Evolutionary conservation across 2,329 filamentous ascomycete genomes (phyloP).

Genomic region (Ascocoryne sarcoides): DNA sequence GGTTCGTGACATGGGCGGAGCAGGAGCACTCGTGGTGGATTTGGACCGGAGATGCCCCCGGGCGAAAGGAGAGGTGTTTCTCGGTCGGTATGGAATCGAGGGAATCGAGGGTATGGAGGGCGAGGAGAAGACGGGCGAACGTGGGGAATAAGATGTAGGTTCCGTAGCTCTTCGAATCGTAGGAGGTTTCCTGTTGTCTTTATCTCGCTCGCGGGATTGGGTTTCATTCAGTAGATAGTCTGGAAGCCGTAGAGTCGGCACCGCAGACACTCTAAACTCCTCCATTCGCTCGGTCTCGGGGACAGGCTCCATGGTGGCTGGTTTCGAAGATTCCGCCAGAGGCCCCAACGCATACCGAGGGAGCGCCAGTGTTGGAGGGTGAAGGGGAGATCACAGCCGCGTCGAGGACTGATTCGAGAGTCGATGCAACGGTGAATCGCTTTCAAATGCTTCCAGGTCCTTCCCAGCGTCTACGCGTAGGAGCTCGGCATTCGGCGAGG

Average conservation of each 20-base stretch:
- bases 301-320: constrained; percentile 50
- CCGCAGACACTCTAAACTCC: constrained; percentile 51
- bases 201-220: too few species aligned
- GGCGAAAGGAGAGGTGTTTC: constrained; percentile 50
- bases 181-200: constrained; percentile 38
- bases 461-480: constrained; percentile 14
- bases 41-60: constrained; percentile 48
- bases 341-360: constrained; percentile 4
- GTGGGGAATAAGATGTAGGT: constrained; percentile 43
- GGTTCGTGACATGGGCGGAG: constrained; percentile 51
- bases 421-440: constrained; percentile 6
- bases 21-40: constrained; percentile 46
- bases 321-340: background rate
- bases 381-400: constrained; percentile 10
- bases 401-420: background rate
- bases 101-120: too few species aligned
- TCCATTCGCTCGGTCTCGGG: constrained; percentile 61
- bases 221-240: constrained; percentile 15
- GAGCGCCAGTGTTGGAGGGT: constrained; percentile 2
- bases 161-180: constrained; percentile 51
- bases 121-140: constrained; percentile 32
- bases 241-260: constrained; percentile 42
- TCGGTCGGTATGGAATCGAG: constrained; percentile 48
- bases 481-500: constrained; percentile 17
- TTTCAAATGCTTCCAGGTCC: constrained; percentile 7